Base-by-base conservation (phyloP, 768 basidiomycete species). In the Cyclocybe cylindracea region DNA sequence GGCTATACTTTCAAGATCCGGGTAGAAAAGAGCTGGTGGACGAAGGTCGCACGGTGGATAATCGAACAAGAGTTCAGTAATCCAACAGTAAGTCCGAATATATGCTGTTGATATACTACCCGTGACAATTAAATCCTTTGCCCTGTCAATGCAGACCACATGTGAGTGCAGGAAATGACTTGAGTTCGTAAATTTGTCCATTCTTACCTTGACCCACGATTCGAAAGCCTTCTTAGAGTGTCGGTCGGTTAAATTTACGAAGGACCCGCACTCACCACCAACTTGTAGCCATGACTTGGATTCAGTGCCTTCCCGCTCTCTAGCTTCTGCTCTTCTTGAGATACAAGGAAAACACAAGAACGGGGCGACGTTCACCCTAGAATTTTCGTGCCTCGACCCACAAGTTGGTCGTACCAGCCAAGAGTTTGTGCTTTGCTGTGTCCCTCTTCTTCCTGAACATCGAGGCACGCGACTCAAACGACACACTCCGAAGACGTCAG, bases 301-400 rank as follows among this genome's bases (percentile, higher is more conserved):
- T 36, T 51, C 51, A 34, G 44, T 62, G 13, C 43, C 63, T 29
- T 67, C 65, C 40, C 45, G 57, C 29, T 44, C 65, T 19, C 51
- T 73, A 19, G 56, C 58, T 39, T 37, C 44, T 5, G 48, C 61
- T 41, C 47, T 74, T 18, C 59, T 47, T 11, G 48, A 47, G 31
- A 62, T 70, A 36, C 58, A 66, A 42, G 39, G 33, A n/a, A 51
- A 46, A 16, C 57, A 67, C 31, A 55, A 45, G 10, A 46, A 58
- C 2, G 60, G 55, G 35, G 46, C 57, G 16, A 46, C 55, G 7
- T 57, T 61, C 10, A 51, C 48, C 2, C 52, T 76, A 41, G 63
- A 69, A 32, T 70, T 76, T 55, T 70, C 71, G 4, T 67, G 76
- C 5, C 68, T 80, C 48, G 67, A 74, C 7, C 53, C 71, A 0